A percentile compares a stretch with the other conserved stretches of the same genome.
phyloP scores from a whole-genome alignment of 306 rosid species.

The Vicia sativa region DNA sequence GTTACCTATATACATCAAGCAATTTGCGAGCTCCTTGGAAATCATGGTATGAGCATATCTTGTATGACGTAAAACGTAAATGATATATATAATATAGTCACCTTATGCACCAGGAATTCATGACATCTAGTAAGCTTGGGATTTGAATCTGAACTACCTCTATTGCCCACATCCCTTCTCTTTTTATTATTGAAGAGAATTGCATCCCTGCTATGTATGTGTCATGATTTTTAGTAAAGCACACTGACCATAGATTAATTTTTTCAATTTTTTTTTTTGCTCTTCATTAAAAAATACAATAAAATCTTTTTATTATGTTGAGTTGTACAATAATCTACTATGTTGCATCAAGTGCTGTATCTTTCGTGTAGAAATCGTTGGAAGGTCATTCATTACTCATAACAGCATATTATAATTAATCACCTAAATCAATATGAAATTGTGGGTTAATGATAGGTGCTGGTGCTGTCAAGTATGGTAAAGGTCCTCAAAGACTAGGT shows the following conservation, averaged over 20 bases:
- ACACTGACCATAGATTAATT: background rate
- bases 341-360: conserved; percentile 4
- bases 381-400: conserved; percentile 12
- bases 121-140: conserved; percentile 10
- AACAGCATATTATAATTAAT: conserved; percentile 16
- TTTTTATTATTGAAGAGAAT: conserved; percentile 8
- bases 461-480: conserved; percentile 35
- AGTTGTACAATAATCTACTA: conserved; percentile 10
- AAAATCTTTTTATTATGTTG: background rate
- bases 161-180: conserved; percentile 10
- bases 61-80: conserved; percentile 12
- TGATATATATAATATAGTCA: conserved; percentile 1
- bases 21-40: conserved; percentile 64
- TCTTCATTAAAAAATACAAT: too few species aligned
- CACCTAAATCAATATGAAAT: conserved; percentile 26
- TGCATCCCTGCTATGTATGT: conserved; percentile 10
- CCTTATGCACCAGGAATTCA: conserved; percentile 5
- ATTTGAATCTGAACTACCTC: conserved; percentile 26
- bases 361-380: conserved; percentile 20
- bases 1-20: conserved; percentile 69
- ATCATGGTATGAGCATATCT: conserved; percentile 55
- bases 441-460: conserved; percentile 51
- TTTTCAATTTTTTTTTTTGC: background rate
- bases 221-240: conserved; percentile 14
- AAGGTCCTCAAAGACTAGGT: conserved; percentile 69